A percentile compares a stretch with the other conserved stretches of the same genome.
phyloP scores from a whole-genome alignment of 352 stramenopile genomes.

The Phytophthora fragariae region DNA sequence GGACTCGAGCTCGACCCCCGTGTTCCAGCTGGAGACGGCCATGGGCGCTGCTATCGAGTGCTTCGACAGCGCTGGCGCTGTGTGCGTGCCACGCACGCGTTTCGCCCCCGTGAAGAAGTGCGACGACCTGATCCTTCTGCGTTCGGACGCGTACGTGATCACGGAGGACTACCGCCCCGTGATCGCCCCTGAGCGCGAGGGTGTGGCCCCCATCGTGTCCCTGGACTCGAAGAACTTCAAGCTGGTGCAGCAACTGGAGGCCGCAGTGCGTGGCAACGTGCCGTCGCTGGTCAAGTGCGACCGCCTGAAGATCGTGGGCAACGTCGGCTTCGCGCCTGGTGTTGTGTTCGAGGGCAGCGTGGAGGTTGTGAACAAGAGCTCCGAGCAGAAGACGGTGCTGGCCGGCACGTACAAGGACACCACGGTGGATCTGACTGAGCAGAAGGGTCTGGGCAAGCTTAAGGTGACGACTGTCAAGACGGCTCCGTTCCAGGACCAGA shows the following conservation, averaged over 20 bases:
- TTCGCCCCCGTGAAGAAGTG: conserved; percentile 92
- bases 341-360: conserved; percentile 94
- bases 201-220: conserved; percentile 94
- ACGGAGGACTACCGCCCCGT: conserved; percentile 96
- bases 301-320: conserved; percentile 95
- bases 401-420: conserved; percentile 94
- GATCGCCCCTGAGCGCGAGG: conserved; percentile 95
- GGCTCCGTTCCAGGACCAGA: conserved; percentile 94
- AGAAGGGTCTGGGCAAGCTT: conserved; percentile 93
- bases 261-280: conserved; percentile 92
- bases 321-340: conserved; percentile 93
- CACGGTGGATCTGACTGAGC: conserved; percentile 94
- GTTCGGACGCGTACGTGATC: conserved; percentile 98
- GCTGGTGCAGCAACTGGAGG: conserved; percentile 97
- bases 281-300: conserved; percentile 96
- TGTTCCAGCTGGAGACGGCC: conserved; percentile 90
- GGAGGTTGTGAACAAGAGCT: conserved; percentile 95
- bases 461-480: conserved; percentile 89
- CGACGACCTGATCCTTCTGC: conserved; percentile 91
- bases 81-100: conserved; percentile 89
- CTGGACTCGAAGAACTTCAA: conserved; percentile 99
- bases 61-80: conserved; percentile 86
- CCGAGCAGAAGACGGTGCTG: conserved; percentile 96
- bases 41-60: conserved; percentile 91
- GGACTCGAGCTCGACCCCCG: conserved; percentile 81